Evolutionary conservation across 345 rosid genomes (phyloP).

Genomic region (Gynandropsis gynandra): DNA sequence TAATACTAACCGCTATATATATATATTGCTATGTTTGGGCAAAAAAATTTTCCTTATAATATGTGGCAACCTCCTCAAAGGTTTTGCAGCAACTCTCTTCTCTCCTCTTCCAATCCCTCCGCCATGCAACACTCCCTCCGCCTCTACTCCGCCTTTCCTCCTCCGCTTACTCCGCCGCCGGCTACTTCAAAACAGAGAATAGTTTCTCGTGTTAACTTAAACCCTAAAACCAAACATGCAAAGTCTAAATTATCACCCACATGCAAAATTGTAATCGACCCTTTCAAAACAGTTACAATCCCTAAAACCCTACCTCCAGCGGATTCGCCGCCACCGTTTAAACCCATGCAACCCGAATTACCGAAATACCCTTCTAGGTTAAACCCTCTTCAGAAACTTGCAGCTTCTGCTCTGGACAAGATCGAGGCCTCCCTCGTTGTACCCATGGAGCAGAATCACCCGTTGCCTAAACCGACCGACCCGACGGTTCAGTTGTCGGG

Average conservation of each 20-base stretch:
- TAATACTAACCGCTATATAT: background rate
- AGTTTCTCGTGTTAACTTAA: conserved; percentile 4
- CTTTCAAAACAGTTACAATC: conserved; percentile 15
- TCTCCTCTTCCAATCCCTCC: background rate
- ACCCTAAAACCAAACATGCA: conserved; percentile 14
- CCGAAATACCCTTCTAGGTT: conserved; percentile 21
- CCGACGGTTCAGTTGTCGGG: conserved; percentile 44
- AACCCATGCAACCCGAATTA: conserved; percentile 16
- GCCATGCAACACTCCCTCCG: conserved; percentile 28
- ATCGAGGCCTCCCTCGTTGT: conserved; percentile 46
- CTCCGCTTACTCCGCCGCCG: conserved; percentile 16
- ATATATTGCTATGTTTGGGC: no score
- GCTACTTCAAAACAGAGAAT: no score
- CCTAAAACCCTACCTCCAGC: conserved; percentile 17
- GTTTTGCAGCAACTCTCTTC: background rate
- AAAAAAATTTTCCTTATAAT: background rate
- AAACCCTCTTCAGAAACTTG: conserved; percentile 50
- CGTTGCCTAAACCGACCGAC: conserved; percentile 22
- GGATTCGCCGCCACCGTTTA: conserved; percentile 15
- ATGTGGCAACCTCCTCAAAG: background rate
- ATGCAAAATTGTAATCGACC: conserved; percentile 12
- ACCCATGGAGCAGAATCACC: conserved; percentile 26
- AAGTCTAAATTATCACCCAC: background rate
- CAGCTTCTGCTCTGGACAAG: conserved; percentile 47
- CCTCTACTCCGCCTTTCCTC: conserved; percentile 10